These are phyloP conservation scores for Bipolaris victoriae DNA, from an alignment of 2,329 filamentous ascomycete species.

Conservation along the genomic window DNA sequence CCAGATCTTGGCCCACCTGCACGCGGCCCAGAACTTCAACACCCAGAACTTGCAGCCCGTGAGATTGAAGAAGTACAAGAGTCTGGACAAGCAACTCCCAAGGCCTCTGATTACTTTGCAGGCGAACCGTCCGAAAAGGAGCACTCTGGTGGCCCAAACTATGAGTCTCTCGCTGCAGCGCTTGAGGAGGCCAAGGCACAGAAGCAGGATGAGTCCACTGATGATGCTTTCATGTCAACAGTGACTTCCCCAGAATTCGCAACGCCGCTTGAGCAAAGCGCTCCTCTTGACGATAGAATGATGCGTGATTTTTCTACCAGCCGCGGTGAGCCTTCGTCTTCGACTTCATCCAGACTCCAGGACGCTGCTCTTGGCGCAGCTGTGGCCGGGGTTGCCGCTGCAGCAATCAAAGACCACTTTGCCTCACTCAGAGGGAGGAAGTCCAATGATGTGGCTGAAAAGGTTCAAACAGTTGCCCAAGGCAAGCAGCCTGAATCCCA, in stretches of 20 bases:
- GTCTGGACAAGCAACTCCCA: slow-evolving; percentile 73
- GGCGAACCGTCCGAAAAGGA: slow-evolving; percentile 12
- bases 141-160: slow-evolving; percentile 20
- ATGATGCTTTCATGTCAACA: slow-evolving; percentile 15
- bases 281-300: slow-evolving; percentile 33
- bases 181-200: slow-evolving; percentile 26
- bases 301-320: slow-evolving; percentile 23
- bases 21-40: slow-evolving; percentile 24
- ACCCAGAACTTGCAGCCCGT: slow-evolving; percentile 33
- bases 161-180: slow-evolving; percentile 33
- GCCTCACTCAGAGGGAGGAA: slow-evolving; percentile 23
- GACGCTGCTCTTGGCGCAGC: slow-evolving; percentile 38
- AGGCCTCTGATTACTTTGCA: slow-evolving; percentile 59
- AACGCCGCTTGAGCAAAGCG: slow-evolving; percentile 5
- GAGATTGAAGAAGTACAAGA: slow-evolving; percentile 58
- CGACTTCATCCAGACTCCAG: slow-evolving; percentile 35
- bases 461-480: slow-evolving; percentile 15
- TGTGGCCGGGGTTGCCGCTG: slow-evolving; percentile 34
- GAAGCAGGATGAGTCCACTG: slow-evolving; percentile 19
- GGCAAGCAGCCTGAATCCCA: slow-evolving; percentile 13
- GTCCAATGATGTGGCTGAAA: slow-evolving; percentile 22
- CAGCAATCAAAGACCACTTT: slow-evolving; percentile 23
- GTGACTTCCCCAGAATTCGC: slow-evolving; percentile 12
- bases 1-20: slow-evolving; percentile 27
- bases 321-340: slow-evolving; percentile 22